Evolutionary conservation across 140 eudicot species (phyloP).

Genomic region (Senecio squalidus): DNA sequence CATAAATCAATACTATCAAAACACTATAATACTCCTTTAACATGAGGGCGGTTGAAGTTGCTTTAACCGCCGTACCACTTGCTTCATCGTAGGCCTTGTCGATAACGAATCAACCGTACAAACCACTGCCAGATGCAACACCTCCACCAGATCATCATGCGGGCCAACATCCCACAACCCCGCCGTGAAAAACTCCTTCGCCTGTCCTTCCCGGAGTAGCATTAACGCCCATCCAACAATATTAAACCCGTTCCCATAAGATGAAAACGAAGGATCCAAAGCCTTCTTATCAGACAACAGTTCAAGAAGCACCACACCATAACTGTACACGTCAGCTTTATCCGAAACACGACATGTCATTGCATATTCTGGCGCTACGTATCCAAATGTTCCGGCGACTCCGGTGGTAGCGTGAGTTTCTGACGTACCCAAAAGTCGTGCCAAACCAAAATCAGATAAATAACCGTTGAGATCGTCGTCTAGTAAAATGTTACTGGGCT

Average conservation of each 20-base stretch:
- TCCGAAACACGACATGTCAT: conserved; percentile 91
- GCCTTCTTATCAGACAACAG: conserved; percentile 77
- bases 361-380: conserved; percentile 90
- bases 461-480: conserved; percentile 71
- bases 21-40: conserved; percentile 26
- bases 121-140: conserved; percentile 59
- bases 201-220: conserved; percentile 59
- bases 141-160: conserved; percentile 71
- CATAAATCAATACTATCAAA: neutral
- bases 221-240: conserved; percentile 80
- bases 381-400: conserved; percentile 84
- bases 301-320: conserved; percentile 83
- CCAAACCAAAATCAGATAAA: conserved; percentile 74
- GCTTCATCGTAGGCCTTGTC: conserved; percentile 74
- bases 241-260: conserved; percentile 76
- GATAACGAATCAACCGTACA: conserved; percentile 78
- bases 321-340: conserved; percentile 88
- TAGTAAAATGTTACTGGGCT: conserved; percentile 72
- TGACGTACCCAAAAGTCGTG: conserved; percentile 70
- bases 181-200: conserved; percentile 61
- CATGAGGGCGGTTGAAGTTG: conserved; percentile 73
- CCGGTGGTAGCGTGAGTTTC: conserved; percentile 89
- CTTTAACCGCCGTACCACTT: conserved; percentile 60
- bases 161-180: conserved; percentile 86
- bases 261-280: conserved; percentile 72